phyloP scores from a whole-genome alignment of 495 filamentous ascomycete genomes.

The Tuber borchii region DNA sequence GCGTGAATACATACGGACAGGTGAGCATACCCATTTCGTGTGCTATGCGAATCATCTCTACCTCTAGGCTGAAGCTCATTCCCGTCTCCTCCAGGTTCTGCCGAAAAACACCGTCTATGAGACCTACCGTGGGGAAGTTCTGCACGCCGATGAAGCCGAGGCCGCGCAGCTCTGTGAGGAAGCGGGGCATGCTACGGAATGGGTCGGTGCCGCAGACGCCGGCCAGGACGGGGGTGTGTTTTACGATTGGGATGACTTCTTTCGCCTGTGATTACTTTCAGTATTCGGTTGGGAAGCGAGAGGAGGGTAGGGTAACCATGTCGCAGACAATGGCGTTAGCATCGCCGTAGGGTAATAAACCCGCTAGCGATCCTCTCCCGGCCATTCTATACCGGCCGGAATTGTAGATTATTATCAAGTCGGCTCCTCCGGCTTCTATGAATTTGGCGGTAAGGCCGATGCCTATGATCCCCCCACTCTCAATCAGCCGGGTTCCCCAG shows the following conservation, averaged over 20 bases:
- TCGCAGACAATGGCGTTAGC: slow-evolving; percentile 63
- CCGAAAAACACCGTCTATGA: slow-evolving; percentile 63
- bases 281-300: neutral
- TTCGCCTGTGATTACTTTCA: slow-evolving; percentile 44
- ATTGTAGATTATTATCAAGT: slow-evolving; percentile 68
- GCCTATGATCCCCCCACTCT: slow-evolving; percentile 39
- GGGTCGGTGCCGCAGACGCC: slow-evolving; percentile 64
- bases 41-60: slow-evolving; percentile 57
- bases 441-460: slow-evolving; percentile 67
- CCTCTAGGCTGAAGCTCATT: slow-evolving; percentile 60
- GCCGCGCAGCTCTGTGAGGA: slow-evolving; percentile 53
- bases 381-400: slow-evolving; percentile 69
- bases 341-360: slow-evolving; percentile 65
- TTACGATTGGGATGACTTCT: slow-evolving; percentile 57
- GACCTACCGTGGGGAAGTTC: slow-evolving; percentile 66
- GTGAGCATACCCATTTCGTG: slow-evolving; percentile 56
- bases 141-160: slow-evolving; percentile 62
- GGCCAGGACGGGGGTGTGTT: slow-evolving; percentile 57
- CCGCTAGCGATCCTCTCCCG: slow-evolving; percentile 61
- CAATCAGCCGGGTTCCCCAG: neutral
- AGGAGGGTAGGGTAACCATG: slow-evolving; percentile 49
- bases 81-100: slow-evolving; percentile 63
- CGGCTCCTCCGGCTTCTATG: slow-evolving; percentile 59
- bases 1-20: slow-evolving; percentile 62
- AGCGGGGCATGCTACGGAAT: slow-evolving; percentile 54